Evolutionary conservation across 2,329 filamentous ascomycete species (phyloP).

Genomic region (Epichloe scottii): DNA sequence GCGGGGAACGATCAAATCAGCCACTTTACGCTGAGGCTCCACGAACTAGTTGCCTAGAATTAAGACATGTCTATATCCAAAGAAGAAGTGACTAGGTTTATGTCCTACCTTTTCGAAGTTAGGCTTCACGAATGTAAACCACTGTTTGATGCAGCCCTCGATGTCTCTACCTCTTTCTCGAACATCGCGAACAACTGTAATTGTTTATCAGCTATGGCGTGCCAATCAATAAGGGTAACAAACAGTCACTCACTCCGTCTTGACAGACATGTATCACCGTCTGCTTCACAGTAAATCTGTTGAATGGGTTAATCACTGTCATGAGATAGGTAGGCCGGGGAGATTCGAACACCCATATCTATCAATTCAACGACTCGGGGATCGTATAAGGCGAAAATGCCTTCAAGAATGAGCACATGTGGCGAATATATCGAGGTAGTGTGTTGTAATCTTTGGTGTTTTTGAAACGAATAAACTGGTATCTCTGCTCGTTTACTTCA

Average conservation of each 20-base stretch:
- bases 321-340: not conserved
- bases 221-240: not conserved
- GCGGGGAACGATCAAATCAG: conserved; percentile 90
- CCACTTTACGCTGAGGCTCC: conserved; percentile 78
- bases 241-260: conserved; percentile 53
- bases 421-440: conserved; percentile 92
- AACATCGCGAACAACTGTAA: conserved; percentile 72
- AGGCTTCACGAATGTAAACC: conserved; percentile 92
- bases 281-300: conserved; percentile 89
- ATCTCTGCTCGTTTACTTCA: conserved; percentile 75
- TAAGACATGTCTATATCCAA: not conserved
- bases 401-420: conserved; percentile 88
- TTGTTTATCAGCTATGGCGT: conserved; percentile 4
- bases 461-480: conserved; percentile 87
- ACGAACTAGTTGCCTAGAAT: conserved; percentile 47
- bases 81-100: not conserved
- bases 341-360: conserved; percentile 63
- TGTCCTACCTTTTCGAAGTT: conserved; percentile 65
- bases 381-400: conserved; percentile 91
- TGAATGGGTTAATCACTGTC: conserved; percentile 1
- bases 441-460: conserved; percentile 67
- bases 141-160: conserved; percentile 94
- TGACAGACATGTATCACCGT: conserved; percentile 85
- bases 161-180: conserved; percentile 81
- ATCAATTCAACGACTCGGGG: conserved; percentile 71